Evolutionary conservation across 495 filamentous ascomycete genomes (phyloP).

Genomic region (Xylaria cubensis): DNA sequence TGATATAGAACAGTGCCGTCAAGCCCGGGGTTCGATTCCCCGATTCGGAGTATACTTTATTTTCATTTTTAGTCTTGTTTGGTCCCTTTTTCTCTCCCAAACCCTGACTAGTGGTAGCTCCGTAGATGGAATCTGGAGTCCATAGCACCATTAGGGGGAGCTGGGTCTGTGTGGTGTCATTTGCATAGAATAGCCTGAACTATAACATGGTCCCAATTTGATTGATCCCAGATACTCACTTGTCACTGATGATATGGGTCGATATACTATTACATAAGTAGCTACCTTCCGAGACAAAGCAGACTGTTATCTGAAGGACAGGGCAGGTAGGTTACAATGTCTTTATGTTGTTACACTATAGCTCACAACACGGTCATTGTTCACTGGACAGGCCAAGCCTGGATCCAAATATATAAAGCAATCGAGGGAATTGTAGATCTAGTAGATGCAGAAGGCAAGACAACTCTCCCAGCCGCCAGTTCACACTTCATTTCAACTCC

Average conservation of each 20-base stretch:
- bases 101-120: neutral
- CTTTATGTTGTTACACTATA: neutral
- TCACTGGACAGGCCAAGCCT: neutral
- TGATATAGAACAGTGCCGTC: constrained; percentile 27
- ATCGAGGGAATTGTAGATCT: neutral
- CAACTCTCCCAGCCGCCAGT: neutral
- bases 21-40: constrained; percentile 48
- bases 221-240: neutral
- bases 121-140: neutral
- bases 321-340: neutral
- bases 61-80: neutral
- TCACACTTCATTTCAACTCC: neutral
- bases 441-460: neutral
- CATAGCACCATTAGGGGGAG: neutral
- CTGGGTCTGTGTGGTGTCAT: no score
- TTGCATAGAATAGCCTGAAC: neutral
- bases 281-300: neutral
- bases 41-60: constrained; percentile 38
- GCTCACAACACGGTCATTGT: neutral
- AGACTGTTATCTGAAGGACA: neutral
- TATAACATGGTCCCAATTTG: no score
- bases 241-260: neutral
- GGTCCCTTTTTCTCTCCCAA: neutral
- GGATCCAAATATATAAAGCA: neutral
- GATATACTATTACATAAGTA: neutral